Conservation (phyloP, 306 rosid genomes). For the Bauhinia variegata region DNA sequence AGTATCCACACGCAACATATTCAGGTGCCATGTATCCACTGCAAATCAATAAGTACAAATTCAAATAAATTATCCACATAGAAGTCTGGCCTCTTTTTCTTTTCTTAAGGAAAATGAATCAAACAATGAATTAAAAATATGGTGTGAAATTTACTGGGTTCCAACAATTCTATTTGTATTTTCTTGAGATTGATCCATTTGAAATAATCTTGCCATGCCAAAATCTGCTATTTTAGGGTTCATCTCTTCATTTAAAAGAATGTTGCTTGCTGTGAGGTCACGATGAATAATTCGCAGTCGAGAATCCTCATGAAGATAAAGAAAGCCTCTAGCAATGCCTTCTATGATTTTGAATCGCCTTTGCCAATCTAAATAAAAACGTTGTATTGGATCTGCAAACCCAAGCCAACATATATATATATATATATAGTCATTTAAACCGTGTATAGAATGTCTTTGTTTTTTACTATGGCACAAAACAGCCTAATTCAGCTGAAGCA, state of each 20-base stretch:
- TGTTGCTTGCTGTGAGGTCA: conserved; percentile 49
- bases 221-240: conserved; percentile 56
- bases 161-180: conserved; percentile 46
- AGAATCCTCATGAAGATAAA: conserved; percentile 38
- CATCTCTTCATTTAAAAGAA: conserved; percentile 48
- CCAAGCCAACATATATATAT: background rate
- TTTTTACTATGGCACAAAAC: too few relatives aligned
- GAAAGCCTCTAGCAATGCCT: conserved; percentile 40
- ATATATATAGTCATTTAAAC: background rate
- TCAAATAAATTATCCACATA: too few relatives aligned
- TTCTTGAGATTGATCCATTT: conserved; percentile 36
- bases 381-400: too few relatives aligned
- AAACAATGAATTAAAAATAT: too few relatives aligned
- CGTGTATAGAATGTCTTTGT: too few relatives aligned
- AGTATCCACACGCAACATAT: conserved; percentile 33
- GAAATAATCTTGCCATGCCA: conserved; percentile 49
- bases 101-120: too few relatives aligned
- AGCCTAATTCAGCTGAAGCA: too few relatives aligned
- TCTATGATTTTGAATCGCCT: conserved; percentile 32
- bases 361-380: conserved; percentile 2
- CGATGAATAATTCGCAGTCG: conserved; percentile 30
- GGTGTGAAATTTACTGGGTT: conserved; percentile 25
- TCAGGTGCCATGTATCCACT: conserved; percentile 57
- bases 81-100: too few relatives aligned
- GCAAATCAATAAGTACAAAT: background rate